A percentile compares a stretch with the other conserved stretches of the same genome.
Conservation (phyloP, 2,329 filamentous ascomycete genomes). For the Microascus cirrosus region DNA sequence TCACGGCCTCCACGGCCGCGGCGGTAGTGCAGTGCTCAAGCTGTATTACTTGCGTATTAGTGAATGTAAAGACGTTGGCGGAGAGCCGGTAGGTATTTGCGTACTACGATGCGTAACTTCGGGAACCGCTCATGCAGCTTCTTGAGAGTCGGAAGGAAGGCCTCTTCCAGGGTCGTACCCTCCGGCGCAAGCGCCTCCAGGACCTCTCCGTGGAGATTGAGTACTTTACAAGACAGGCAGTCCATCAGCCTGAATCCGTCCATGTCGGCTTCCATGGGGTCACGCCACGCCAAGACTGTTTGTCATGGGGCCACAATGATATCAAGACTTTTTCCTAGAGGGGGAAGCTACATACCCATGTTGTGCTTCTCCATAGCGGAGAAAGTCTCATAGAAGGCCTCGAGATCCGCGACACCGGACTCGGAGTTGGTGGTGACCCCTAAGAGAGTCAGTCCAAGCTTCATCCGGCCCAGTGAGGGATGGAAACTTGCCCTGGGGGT, state of each 20-base stretch:
- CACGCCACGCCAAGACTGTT: not conserved
- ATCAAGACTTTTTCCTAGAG: not conserved
- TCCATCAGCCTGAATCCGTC: not conserved
- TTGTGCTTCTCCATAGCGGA: constrained; percentile 78
- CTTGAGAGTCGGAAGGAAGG: constrained; percentile 70
- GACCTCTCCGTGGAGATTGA: constrained; percentile 92
- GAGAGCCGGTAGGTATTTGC: not conserved
- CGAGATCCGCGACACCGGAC: constrained; percentile 59
- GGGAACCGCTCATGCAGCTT: constrained; percentile 68
- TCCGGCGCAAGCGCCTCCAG: constrained; percentile 33
- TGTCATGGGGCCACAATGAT: no score
- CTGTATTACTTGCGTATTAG: not conserved
- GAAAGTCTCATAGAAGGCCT: constrained; percentile 68
- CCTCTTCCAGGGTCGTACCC: constrained; percentile 29
- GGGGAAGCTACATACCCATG: constrained; percentile 24
- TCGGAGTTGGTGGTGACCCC: constrained; percentile 57
- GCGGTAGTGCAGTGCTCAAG: constrained; percentile 84
- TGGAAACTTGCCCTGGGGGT: constrained; percentile 37
- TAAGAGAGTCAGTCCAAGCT: constrained; percentile 11
- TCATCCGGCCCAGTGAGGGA: constrained; percentile 1
- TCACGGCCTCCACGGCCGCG: constrained; percentile 68
- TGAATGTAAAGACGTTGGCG: not conserved
- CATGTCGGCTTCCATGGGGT: not conserved
- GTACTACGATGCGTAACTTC: constrained; percentile 46
- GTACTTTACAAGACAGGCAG: constrained; percentile 30